These are phyloP conservation scores for Russula earlei DNA, from an alignment of 768 basidiomycete species.

Conservation along the genomic window DNA sequence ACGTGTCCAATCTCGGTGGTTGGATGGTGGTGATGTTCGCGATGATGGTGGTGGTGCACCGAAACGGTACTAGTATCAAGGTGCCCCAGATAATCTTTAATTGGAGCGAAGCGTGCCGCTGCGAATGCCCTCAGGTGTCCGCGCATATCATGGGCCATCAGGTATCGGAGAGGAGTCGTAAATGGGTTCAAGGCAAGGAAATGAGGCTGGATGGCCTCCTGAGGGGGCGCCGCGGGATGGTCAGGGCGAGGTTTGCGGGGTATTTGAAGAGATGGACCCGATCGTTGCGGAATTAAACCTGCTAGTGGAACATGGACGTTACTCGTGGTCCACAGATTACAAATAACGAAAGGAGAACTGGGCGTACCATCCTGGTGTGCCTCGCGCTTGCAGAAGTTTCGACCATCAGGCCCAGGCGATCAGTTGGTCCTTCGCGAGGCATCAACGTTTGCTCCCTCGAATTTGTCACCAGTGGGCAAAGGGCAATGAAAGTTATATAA, in stretches of 20 bases:
- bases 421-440: neutral
- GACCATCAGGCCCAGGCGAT: neutral
- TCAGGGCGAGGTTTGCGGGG: neutral
- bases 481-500: slow-evolving; percentile 1
- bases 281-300: neutral
- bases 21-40: neutral
- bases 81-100: slow-evolving; percentile 44
- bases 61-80: slow-evolving; percentile 3
- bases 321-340: no score
- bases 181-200: neutral
- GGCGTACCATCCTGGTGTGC: neutral
- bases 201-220: neutral
- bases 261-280: neutral
- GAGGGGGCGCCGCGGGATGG: no score
- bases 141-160: slow-evolving; percentile 28
- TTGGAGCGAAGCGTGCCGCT: slow-evolving; percentile 25
- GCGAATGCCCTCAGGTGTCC: slow-evolving; percentile 23
- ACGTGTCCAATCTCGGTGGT: slow-evolving; percentile 22
- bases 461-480: no score
- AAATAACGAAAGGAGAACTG: no score
- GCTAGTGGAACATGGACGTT: neutral
- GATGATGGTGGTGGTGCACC: neutral
- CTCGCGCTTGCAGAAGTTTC: neutral
- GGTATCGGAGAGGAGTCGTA: no score
- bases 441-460: neutral